Base-by-base conservation (phyloP, 2,329 filamentous ascomycete genomes). In the Rutstroemia sp. region DNA sequence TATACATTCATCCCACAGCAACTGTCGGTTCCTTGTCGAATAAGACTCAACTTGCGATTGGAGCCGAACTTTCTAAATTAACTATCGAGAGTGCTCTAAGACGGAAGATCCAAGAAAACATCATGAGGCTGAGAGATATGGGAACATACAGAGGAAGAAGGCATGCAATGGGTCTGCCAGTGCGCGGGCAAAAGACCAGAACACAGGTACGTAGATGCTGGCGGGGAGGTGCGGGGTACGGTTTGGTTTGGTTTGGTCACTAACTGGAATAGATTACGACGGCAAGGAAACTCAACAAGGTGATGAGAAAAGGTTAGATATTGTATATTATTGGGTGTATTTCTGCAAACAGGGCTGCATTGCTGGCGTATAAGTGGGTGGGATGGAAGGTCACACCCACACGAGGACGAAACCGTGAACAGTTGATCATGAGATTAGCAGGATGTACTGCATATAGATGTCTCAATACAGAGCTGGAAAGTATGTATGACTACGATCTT, bases 131-230 rank as follows among this genome's bases (percentile, higher is more conserved):
- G 71, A 89, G 88, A 70, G 92, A 96, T 67, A 96, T 96, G 76
- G 92, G 92, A 50, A 85, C 87, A 4, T 95, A 95, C 70, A 79
- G 94, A 53, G 94, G 94, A 62, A 85, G 88, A 71, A 78, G 94
- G 63, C 94, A 99, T 76, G 92, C 92, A 57, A 92, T 97, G 87
- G 83, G 86, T 59, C 74, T 97, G 75, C 94, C 94, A 4, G 92
- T 94, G 54, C 82, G 94, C 64, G 94, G 94, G 64, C 94, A 99
- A 75, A 83, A 80, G 66, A 97, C 94, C 58, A 86, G 89, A 70
- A 89, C 77, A 69, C 92, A 87, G 77, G 81, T 84, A 66, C 58
- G 63, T 61, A 42, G n/a, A 25, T 6, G 12, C 7, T 14, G 40
- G 16, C 5, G 10, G 12, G 63, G 10, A 8, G 63, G 38, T 30